Base-by-base conservation (phyloP, 495 filamentous ascomycete genomes). In the Diplogelasinospora grovesii region DNA sequence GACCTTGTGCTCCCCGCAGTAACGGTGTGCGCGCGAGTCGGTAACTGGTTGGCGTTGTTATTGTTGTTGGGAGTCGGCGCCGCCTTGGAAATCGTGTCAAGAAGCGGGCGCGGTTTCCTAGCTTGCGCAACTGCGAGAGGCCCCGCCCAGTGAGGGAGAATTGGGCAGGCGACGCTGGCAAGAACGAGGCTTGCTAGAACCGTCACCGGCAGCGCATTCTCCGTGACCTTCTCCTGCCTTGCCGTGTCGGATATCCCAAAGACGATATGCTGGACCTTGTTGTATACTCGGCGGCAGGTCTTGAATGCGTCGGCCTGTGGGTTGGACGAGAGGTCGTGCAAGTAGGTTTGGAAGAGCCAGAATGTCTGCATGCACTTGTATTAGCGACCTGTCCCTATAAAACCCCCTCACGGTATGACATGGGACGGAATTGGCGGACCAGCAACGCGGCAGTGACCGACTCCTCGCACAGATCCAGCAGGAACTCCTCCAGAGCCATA, bases 321-420 rank as follows among this genome's bases (percentile, higher is more conserved):
- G 36, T 79, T 82, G 44, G 68, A 61, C 31, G 79, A 70, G 41
- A 86, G 75, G 53, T 87, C 83, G 61, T 80, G 82, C 6, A 87
- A 74, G 62, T 87, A 85, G 22, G 82, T 86, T 61, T 86, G 83
- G 64, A 87, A 84, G 38, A 86, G 70, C 83, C 83, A 87, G 60
- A 87, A 87, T 22, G 83, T 87, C 83, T 87, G 61, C 43, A 15
- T 14, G 10, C 14, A 19, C 8, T 19, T 3, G 37, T 18, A 23
- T 47, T 44, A 56, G 50, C 43, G 23, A 42, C 31, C 23, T 8
- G 9, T 30, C 26, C 11, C 13, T 8, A n/a, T n/a, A n/a, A n/a
- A n/a, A n/a, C n/a, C n/a, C n/a, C n/a, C n/a, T n/a, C n/a, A n/a
- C n/a, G n/a, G n/a, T n/a, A n/a, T n/a, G n/a, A 27, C 3, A 13